These are phyloP conservation scores for Leishmania lainsoni DNA, from an alignment of 208 protist species.

Conservation along the genomic window DNA sequence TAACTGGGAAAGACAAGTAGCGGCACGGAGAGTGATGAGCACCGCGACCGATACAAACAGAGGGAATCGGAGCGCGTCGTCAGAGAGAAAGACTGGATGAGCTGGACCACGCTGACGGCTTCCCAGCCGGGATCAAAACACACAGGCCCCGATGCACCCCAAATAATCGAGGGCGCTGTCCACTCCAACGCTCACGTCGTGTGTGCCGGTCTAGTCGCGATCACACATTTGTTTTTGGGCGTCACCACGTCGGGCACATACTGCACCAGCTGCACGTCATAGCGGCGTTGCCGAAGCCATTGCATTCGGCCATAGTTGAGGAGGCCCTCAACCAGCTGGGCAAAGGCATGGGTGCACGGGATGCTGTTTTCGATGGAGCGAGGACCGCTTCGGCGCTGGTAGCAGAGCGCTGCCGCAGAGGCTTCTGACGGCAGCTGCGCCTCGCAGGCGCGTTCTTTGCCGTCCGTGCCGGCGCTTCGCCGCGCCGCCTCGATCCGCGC, in stretches of 20 bases:
- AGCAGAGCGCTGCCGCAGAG: not conserved
- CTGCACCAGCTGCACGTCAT: conserved; percentile 46
- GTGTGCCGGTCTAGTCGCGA: conserved; percentile 25
- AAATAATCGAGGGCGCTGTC: too few relatives aligned
- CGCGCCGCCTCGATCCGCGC: conserved; percentile 1
- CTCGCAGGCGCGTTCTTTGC: not conserved
- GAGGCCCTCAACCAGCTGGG: conserved; percentile 48
- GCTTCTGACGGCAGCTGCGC: not conserved
- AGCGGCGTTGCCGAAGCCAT: conserved; percentile 59
- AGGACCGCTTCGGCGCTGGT: conserved; percentile 25
- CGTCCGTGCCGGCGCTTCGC: not conserved
- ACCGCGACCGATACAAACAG: not conserved
- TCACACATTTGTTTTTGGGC: conserved; percentile 81
- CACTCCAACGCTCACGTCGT: not conserved
- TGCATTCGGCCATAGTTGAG: conserved; percentile 69
- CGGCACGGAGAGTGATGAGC: not conserved
- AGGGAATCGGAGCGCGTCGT: not conserved
- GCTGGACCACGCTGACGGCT: not conserved
- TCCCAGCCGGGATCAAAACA: too few relatives aligned
- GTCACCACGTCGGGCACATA: conserved; percentile 80
- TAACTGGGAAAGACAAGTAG: not conserved
- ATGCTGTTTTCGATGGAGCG: conserved; percentile 46
- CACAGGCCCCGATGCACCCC: not conserved
- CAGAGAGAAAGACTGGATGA: not conserved
- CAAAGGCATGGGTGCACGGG: conserved; percentile 58